Evolutionary conservation across 176 grass and related monocot species (phyloP), one percentile per base, ranked within the genome.

Genomic region (Cocos nucifera): DNA sequence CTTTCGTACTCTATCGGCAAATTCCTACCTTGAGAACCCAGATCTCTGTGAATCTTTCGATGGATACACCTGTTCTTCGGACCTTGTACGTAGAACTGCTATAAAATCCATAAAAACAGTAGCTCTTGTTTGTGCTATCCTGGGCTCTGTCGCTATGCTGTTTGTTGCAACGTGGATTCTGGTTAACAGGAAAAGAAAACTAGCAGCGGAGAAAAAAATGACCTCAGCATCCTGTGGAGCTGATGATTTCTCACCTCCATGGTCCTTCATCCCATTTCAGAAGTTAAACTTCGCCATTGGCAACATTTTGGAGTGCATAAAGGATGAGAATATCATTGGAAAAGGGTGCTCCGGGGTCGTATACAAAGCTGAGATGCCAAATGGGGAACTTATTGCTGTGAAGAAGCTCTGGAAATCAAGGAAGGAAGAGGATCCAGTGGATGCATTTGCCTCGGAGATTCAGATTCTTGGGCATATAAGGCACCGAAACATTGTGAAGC

Each of bases 401-500:
- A 98, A 98, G 65, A 98, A 98, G 58, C 88, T 98, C 4, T 91
- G 93, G 84, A 92, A 92, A 56, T 72, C 87, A 1, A 78, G 76
- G 21, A 83, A 80, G 64, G 87, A 71, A 50, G 79, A 92, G 23
- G 93, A 98, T 63, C 70, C 70, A 0, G 75, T 83, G 0, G 84
- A 98, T 12, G 66, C 70, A 19, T 92, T 89, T 23, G 81, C 88
- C 0, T 82, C 87, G 0, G 93, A 98, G 77, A 98, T 98, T 66
- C 93, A 98, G 72, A 98, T 91, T 48, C 20, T 98, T 10, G 93
- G 93, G 21, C 87, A 92, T 56, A 98, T 98, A 62, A 92, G 87
- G 79, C 93, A 98, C 76, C 78, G 87, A n/a, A 98, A 98, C 77
- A 98, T 98, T 49, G 84, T 98, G 19, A 98, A 86, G 51, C 73